Percentiles rank a stretch among this genome's conserved stretches.
These are phyloP conservation scores for Aspergillus alliaceus DNA, from an alignment of 2,329 filamentous ascomycete genomes.

Conservation along the genomic window DNA sequence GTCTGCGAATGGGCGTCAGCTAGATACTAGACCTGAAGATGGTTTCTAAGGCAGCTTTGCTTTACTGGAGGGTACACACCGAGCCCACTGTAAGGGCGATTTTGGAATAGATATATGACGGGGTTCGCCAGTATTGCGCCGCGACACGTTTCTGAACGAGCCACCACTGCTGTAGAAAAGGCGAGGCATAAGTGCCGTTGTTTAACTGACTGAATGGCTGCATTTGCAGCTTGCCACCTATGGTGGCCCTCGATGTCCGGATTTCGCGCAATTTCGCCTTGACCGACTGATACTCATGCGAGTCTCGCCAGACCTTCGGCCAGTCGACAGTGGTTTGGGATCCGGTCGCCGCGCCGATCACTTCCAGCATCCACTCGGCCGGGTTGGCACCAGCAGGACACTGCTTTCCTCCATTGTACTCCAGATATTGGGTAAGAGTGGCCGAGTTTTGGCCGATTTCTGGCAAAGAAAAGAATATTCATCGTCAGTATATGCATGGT, in stretches of 20 bases:
- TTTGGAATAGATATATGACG: constrained; percentile 84
- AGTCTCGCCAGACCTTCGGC: constrained; percentile 57
- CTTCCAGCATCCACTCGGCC: too few relatives aligned
- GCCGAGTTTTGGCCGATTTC: constrained; percentile 59
- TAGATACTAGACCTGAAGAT: too few relatives aligned
- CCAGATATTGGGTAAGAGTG: constrained; percentile 62
- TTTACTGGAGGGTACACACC: too few relatives aligned
- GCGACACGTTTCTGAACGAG: constrained; percentile 71
- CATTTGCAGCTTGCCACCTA: constrained; percentile 48
- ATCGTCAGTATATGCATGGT: too few relatives aligned
- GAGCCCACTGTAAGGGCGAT: constrained; percentile 65
- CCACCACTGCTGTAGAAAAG: constrained; percentile 64
- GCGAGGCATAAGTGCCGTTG: constrained; percentile 57
- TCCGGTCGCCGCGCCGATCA: constrained; percentile 60
- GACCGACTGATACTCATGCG: constrained; percentile 54
- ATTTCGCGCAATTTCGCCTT: constrained; percentile 40
- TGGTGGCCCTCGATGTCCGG: too few relatives aligned
- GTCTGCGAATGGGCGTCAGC: too few relatives aligned
- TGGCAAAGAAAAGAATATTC: too few relatives aligned
- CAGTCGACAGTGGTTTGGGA: constrained; percentile 53
- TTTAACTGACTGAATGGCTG: constrained; percentile 33
- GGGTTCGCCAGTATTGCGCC: constrained; percentile 85
- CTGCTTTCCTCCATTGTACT: constrained; percentile 53
- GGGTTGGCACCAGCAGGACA: constrained; percentile 65
- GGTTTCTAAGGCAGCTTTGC: too few relatives aligned